These are phyloP conservation scores for Borealophlyctis nickersoniae DNA, from an alignment of 192 early-diverging fungal species.

Conservation along the genomic window DNA sequence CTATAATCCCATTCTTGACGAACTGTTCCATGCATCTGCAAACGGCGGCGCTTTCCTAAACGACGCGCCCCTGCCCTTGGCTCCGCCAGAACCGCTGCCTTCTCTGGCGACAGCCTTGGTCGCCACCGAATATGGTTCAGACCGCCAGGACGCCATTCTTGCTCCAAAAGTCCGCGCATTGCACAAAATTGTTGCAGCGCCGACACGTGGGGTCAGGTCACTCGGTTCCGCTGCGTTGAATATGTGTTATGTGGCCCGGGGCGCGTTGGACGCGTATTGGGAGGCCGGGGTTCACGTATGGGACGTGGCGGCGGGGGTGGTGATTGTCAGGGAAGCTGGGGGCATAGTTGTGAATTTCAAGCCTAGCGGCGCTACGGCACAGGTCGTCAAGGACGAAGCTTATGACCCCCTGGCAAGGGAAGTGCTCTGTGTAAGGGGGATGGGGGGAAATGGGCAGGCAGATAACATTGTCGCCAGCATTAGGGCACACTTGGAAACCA, in stretches of 20 bases:
- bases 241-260: conserved; percentile 77
- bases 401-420: conserved; percentile 37
- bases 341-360: conserved; percentile 65
- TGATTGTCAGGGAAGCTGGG: conserved; percentile 82
- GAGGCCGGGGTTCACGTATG: conserved; percentile 75
- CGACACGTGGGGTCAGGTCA: conserved; percentile 71
- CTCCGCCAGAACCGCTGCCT: conserved; percentile 52
- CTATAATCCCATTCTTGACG: conserved; percentile 84
- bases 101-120: conserved; percentile 70
- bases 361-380: background rate
- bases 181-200: conserved; percentile 58
- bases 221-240: conserved; percentile 76
- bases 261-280: conserved; percentile 85
- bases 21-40: conserved; percentile 60
- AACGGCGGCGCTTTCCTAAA: conserved; percentile 68
- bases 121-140: conserved; percentile 81
- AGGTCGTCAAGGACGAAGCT: conserved; percentile 8
- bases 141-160: conserved; percentile 56
- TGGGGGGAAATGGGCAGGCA: conserved; percentile 19
- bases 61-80: conserved; percentile 57
- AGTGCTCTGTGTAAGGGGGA: conserved; percentile 41
- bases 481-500: conserved; percentile 14
- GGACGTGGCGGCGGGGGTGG: conserved; percentile 87
- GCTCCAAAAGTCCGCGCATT: conserved; percentile 67
- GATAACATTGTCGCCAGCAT: conserved; percentile 13